Evolutionary conservation across 768 basidiomycete species (phyloP).

Genomic region (Leccinellum albellum): DNA sequence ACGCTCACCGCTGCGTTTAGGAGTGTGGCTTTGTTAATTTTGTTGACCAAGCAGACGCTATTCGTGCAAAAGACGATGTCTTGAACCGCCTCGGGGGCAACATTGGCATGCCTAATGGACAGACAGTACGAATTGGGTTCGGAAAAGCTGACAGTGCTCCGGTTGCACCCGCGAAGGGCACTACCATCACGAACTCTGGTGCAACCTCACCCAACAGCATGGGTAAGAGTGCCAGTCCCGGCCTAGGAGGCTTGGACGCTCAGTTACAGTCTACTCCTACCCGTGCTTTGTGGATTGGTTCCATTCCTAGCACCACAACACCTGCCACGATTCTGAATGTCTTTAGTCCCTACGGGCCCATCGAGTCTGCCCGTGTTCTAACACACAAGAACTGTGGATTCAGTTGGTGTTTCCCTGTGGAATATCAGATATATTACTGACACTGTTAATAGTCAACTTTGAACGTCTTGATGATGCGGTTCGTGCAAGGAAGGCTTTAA

Average conservation of each 20-base stretch:
- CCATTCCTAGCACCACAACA: slow-evolving; percentile 92
- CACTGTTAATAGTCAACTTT: slow-evolving; percentile 70
- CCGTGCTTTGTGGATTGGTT: slow-evolving; percentile 95
- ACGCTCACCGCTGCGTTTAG: slow-evolving; percentile 41
- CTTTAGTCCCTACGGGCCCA: slow-evolving; percentile 95
- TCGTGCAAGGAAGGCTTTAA: slow-evolving; percentile 89
- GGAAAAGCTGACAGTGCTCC: slow-evolving; percentile 98
- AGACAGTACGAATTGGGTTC: slow-evolving; percentile 95
- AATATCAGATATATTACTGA: slow-evolving; percentile 5
- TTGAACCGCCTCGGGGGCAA: slow-evolving; percentile 92
- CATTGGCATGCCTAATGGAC: slow-evolving; percentile 91
- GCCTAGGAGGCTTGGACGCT: slow-evolving; percentile 70
- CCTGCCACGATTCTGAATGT: slow-evolving; percentile 93
- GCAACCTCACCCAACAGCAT: slow-evolving; percentile 58
- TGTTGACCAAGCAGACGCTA: slow-evolving; percentile 92
- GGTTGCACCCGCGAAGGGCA: slow-evolving; percentile 80
- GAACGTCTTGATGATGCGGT: slow-evolving; percentile 97
- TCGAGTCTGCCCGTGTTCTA: slow-evolving; percentile 93
- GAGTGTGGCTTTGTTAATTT: slow-evolving; percentile 99
- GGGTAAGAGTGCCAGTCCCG: slow-evolving; percentile 50
- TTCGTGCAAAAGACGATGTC: slow-evolving; percentile 96
- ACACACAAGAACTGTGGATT: slow-evolving; percentile 98
- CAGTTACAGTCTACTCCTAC: slow-evolving; percentile 91
- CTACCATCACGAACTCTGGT: slow-evolving; percentile 55
- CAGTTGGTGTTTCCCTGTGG: slow-evolving; percentile 45